Evolutionary conservation across 805 yeast species (phyloP), one percentile per base, ranked within the genome.

Genomic region (Maudiozyma bulderi): DNA sequence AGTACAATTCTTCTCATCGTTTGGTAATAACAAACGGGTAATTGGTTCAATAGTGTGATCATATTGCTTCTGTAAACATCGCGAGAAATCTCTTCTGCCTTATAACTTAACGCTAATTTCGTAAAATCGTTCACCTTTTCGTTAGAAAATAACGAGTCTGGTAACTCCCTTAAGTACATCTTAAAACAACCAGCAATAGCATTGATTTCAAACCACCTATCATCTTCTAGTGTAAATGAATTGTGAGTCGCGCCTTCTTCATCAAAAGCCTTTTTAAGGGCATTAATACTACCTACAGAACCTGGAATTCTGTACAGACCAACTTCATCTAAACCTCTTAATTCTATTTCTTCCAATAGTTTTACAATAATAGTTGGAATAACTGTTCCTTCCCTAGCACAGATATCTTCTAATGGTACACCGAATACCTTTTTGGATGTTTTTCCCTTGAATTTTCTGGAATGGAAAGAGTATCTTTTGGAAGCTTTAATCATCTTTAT

Each of bases 141-240:
- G 51, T 77, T 81, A 0, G 91, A 79, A 43, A 90, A 75, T 35
- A 88, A 67, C 3, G 95, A 86, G 57, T 88, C 95, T 0, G 96
- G 96, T 35, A 90, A 69, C 56, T 88, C 96, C 57, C 97, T 75
- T 56, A 90, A 69, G 60, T 78, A 90, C 53, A 84, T 75, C 62
- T 90, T 90, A 57, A 90, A 83, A 57, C 95, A 82, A 33, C 95
- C 93, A 1, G 96, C 89, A 44, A 88, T 77, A 1, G 95, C 84
- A 63, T 90, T 91, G 42, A 86, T 78, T 63, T 86, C 96, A 60
- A 81, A 81, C 81, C 82, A 78, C 40, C 79, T 71, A 50, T 76
- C 78, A 59, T 80, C 73, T 54, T 73, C 74, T 54, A 76, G 58
- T 5, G 77, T 69, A 46, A 73, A 72, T 9, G 65, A 66, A 39